Conservation (phyloP, 495 filamentous ascomycete genomes). For the Podospora tetraspora region DNA sequence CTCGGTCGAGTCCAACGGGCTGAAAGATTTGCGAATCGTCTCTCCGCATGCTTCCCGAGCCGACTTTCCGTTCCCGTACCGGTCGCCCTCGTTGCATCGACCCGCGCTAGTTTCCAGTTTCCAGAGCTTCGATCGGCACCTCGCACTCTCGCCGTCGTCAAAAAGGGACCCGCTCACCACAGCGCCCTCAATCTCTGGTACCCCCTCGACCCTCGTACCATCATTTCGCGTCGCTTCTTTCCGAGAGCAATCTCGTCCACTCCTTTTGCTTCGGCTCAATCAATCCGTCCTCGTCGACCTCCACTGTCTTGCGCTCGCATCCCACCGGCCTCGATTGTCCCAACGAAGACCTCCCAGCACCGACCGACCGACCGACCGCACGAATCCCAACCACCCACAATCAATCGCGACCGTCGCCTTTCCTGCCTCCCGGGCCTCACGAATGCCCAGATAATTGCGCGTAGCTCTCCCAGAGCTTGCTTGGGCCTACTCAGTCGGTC, state of each 20-base stretch:
- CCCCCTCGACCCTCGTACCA: constrained; percentile 23
- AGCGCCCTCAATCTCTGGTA: constrained; percentile 15
- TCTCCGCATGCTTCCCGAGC: background rate
- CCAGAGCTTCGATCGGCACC: constrained; percentile 1
- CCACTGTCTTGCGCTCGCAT: constrained; percentile 1
- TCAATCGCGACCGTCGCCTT: constrained; percentile 1
- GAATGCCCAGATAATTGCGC: constrained; percentile 35
- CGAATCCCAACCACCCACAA: background rate
- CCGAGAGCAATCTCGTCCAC: constrained; percentile 30
- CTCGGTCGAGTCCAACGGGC: constrained; percentile 8
- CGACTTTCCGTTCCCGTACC: background rate
- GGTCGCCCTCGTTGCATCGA: constrained; percentile 7
- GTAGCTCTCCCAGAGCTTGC: constrained; percentile 32
- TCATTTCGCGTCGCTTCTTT: constrained; percentile 34
- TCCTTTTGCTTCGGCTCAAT: constrained; percentile 20
- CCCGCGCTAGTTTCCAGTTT: constrained; percentile 3
- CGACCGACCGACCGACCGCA: background rate
- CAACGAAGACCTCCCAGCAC: background rate
- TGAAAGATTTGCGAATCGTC: constrained; percentile 3
- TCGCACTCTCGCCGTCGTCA: constrained; percentile 12
- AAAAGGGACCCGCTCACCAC: constrained; percentile 19
- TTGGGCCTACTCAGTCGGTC: background rate
- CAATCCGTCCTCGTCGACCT: background rate
- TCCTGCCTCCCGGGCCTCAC: constrained; percentile 10
- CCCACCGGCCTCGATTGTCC: background rate